These are phyloP conservation scores for Emydomyces testavorans DNA, from an alignment of 2,329 filamentous ascomycete genomes.

Conservation along the genomic window DNA sequence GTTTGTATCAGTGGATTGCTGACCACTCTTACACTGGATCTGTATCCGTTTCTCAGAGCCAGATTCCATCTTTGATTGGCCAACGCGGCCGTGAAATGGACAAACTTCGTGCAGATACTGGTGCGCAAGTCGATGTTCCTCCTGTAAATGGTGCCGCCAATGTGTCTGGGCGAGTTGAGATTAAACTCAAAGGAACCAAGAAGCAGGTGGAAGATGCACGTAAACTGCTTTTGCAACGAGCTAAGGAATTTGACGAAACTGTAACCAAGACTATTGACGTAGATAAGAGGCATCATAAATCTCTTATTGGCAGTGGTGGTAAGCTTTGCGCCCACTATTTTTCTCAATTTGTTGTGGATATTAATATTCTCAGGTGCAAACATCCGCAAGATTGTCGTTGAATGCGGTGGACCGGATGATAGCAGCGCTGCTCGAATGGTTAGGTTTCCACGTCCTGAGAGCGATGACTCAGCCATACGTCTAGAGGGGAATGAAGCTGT, in stretches of 20 bases:
- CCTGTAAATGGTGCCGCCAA: constrained; percentile 60
- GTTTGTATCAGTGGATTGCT: constrained; percentile 74
- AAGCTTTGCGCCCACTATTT: constrained; percentile 32
- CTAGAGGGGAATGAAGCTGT: constrained; percentile 74
- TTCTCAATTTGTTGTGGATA: constrained; percentile 9
- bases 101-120: constrained; percentile 69
- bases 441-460: constrained; percentile 84
- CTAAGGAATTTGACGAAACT: constrained; percentile 80
- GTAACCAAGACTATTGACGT: constrained; percentile 72
- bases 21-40: constrained; percentile 73
- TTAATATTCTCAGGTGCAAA: constrained; percentile 56
- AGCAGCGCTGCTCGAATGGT: constrained; percentile 77
- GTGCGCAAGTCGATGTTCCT: constrained; percentile 85
- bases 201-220: constrained; percentile 81
- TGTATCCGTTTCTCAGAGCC: constrained; percentile 77
- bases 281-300: constrained; percentile 87
- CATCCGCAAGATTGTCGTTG: constrained; percentile 72
- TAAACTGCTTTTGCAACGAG: constrained; percentile 78
- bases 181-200: constrained; percentile 86
- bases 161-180: constrained; percentile 60
- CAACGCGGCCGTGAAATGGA: constrained; percentile 85
- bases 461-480: constrained; percentile 70
- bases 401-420: constrained; percentile 82
- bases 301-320: constrained; percentile 82
- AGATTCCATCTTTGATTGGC: constrained; percentile 88